Percentiles rank a stretch among this genome's conserved stretches.
These are phyloP conservation scores for Hemileccinum impolitum DNA, from an alignment of 768 basidiomycete species.

Conservation along the genomic window DNA sequence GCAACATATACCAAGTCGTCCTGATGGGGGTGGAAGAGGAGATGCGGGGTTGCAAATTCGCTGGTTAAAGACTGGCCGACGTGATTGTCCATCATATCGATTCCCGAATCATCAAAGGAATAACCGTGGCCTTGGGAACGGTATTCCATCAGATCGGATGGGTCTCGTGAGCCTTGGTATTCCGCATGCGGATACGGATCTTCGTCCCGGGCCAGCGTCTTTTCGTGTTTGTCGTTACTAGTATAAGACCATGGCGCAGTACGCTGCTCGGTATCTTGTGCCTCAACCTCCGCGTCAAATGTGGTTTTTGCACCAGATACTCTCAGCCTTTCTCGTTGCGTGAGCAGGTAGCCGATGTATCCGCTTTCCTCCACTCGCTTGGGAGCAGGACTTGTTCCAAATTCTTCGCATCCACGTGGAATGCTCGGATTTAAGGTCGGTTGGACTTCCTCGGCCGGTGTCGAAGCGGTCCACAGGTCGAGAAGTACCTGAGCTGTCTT, in stretches of 20 bases:
- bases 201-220: not conserved
- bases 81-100: slow-evolving; percentile 12
- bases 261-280: not conserved
- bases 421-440: not conserved
- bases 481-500: slow-evolving; percentile 12
- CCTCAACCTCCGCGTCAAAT: not conserved
- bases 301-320: slow-evolving; percentile 2
- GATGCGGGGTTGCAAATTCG: slow-evolving; percentile 3
- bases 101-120: slow-evolving; percentile 14
- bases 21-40: slow-evolving; percentile 9
- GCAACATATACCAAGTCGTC: not conserved
- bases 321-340: slow-evolving; percentile 22
- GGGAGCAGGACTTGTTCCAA: slow-evolving; percentile 27
- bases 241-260: not conserved
- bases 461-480: not conserved
- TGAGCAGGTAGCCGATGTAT: slow-evolving; percentile 23
- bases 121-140: not conserved
- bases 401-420: slow-evolving; percentile 19
- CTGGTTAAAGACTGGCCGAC: slow-evolving; percentile 1
- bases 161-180: not conserved
- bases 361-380: slow-evolving; percentile 9
- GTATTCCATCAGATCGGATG: not conserved
- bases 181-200: not conserved
- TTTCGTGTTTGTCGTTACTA: not conserved
- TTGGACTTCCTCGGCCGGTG: slow-evolving; percentile 12